Evolutionary conservation across 2,329 filamentous ascomycete genomes (phyloP).

Genomic region (Exophiala sp.): DNA sequence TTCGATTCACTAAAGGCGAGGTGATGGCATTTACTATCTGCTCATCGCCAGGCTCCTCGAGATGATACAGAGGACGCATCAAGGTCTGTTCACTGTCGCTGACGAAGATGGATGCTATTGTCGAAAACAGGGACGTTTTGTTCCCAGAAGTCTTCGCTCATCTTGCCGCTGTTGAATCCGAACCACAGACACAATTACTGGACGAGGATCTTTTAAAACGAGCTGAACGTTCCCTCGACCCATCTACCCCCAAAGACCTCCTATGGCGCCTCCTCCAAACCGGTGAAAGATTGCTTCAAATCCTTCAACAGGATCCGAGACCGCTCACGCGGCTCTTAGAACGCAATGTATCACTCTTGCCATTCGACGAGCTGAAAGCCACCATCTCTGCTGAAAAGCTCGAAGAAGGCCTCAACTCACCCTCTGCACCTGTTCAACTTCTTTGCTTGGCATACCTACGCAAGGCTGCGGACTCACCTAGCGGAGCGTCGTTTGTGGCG

Average conservation of each 20-base stretch:
- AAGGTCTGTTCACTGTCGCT: no score
- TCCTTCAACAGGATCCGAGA: constrained; percentile 56
- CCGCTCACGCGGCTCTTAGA: constrained; percentile 53
- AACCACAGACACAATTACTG: constrained; percentile 14
- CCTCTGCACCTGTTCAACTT: constrained; percentile 52
- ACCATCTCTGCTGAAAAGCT: constrained; percentile 52
- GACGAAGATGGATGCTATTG: constrained; percentile 20
- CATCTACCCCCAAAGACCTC: constrained; percentile 18
- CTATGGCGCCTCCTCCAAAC: constrained; percentile 24
- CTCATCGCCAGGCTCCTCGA: no score
- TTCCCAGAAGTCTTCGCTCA: constrained; percentile 26
- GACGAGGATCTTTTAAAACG: constrained; percentile 27
- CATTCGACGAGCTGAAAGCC: constrained; percentile 48
- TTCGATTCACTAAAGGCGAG: background rate
- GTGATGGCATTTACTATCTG: background rate
- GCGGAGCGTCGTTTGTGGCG: constrained; percentile 58
- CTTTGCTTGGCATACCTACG: constrained; percentile 54
- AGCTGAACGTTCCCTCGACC: constrained; percentile 24
- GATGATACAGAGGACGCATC: no score
- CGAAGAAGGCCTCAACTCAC: constrained; percentile 51
- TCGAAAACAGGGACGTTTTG: constrained; percentile 23
- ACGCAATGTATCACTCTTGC: constrained; percentile 48
- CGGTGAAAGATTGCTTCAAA: constrained; percentile 23
- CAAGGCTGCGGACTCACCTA: constrained; percentile 51
- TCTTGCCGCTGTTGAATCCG: constrained; percentile 19